Base-by-base conservation (phyloP, 352 stramenopile species). In the Phytophthora vignae region DNA sequence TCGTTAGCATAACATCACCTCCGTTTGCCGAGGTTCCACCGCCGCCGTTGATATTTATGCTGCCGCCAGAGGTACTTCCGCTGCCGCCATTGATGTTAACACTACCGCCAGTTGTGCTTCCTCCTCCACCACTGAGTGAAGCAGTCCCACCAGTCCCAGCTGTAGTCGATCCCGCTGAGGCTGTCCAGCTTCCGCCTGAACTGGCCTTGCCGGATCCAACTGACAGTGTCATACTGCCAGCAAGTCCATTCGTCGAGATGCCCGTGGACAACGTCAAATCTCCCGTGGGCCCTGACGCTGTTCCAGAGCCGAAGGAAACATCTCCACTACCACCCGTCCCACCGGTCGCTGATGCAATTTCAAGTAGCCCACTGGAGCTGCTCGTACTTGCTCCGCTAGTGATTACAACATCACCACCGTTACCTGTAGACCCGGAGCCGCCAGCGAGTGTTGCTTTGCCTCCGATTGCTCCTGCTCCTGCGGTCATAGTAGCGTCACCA, bases 361-460 rank as follows among this genome's bases (percentile, higher is more conserved):
- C 55, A 48, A 76, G 55, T 15, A 49, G 48, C n/a, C 73, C 73
- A 42, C 73, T 79, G 2, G 59, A 73, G 12, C 68, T 72, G 29
- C 63, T 53, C 50, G 55, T 65, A 55, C 69, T 80, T 27, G 60
- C 64, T 19, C 85, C 85, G 52, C 74, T 89, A 29, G 69, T 81
- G 10, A 92, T 72, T 21, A 69, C 44, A 38, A 92, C 67, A 8
- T 64, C 64, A 29, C 85, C 85, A 55, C 85, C 85, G 2, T 62
- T 49, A 38, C 74, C 72, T 60, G 76, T 78, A 31, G 67, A 78
- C 4, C 79, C 82, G 52, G 62, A 54, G 12, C 85, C 85, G 46
- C 77, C 75, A 11, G 62, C 56, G 25, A 92, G 55, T 49, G 48
- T 78, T 17, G 75, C 46, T 53, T 75, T 69, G 27, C 82, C 77